A percentile compares a stretch with the other conserved stretches of the same genome.
Evolutionary conservation across 2,329 filamentous ascomycete species (phyloP).

Genomic region (Mycosphaerella arachidis): DNA sequence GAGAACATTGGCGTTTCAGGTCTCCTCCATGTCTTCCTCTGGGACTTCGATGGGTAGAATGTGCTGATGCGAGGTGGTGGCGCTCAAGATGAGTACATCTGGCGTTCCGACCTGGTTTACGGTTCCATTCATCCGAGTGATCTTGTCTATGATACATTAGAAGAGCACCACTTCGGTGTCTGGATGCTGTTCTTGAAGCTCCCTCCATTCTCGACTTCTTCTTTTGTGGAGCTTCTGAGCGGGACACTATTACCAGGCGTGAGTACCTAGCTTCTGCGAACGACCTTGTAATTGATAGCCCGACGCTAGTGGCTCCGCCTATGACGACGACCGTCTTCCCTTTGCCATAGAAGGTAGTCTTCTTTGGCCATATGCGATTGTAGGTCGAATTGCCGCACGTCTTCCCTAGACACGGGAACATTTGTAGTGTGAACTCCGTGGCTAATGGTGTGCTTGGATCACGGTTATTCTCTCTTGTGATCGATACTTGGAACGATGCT

Average conservation of each 20-base stretch:
- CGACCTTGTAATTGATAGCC: conserved; percentile 20
- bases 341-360: conserved; percentile 17
- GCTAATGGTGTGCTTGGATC: too few species aligned
- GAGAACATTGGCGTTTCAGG: conserved; percentile 33
- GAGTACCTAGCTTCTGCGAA: conserved; percentile 23
- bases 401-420: conserved; percentile 16
- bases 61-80: conserved; percentile 31
- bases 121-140: conserved; percentile 27
- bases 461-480: too few species aligned
- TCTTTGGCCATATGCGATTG: conserved; percentile 18
- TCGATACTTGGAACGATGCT: too few species aligned
- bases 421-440: background rate
- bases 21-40: conserved; percentile 32
- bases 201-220: conserved; percentile 37
- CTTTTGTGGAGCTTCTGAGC: conserved; percentile 30
- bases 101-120: conserved; percentile 32
- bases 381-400: conserved; percentile 21
- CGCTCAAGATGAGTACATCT: conserved; percentile 41
- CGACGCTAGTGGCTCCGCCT: conserved; percentile 21
- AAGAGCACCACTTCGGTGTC: conserved; percentile 33
- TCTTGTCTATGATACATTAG: conserved; percentile 25
- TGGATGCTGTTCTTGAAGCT: conserved; percentile 33
- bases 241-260: conserved; percentile 24
- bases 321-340: conserved; percentile 27
- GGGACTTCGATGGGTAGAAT: conserved; percentile 29